These are phyloP conservation scores for Saccharomyces kudriavzevii DNA, from an alignment of 805 yeast genomes.

Conservation along the genomic window DNA sequence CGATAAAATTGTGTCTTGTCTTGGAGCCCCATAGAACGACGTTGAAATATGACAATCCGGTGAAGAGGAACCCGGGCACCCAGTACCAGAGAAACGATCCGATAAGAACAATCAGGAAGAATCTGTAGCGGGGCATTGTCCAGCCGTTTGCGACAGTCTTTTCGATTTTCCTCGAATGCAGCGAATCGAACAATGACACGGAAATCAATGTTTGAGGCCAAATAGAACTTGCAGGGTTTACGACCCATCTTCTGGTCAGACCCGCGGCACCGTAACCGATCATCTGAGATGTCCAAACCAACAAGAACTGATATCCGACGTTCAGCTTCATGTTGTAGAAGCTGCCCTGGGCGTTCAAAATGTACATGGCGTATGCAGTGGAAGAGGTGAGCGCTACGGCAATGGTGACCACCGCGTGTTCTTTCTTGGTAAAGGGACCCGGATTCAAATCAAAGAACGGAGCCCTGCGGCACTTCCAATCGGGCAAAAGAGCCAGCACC, in stretches of 20 bases:
- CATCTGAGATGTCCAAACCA: constrained; percentile 51
- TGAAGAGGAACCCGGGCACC: constrained; percentile 59
- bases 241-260: constrained; percentile 46
- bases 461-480: constrained; percentile 27
- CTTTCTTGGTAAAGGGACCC: constrained; percentile 46
- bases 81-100: constrained; percentile 51
- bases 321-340: constrained; percentile 41
- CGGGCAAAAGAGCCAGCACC: constrained; percentile 36
- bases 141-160: constrained; percentile 49
- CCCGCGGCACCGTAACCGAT: constrained; percentile 65
- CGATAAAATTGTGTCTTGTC: constrained; percentile 42
- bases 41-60: constrained; percentile 53
- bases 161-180: constrained; percentile 34
- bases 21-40: constrained; percentile 32
- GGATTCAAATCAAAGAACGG: constrained; percentile 40
- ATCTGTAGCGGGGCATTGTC: constrained; percentile 44
- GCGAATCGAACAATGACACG: constrained; percentile 47
- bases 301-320: constrained; percentile 40
- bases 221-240: constrained; percentile 50
- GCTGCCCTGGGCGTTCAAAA: constrained; percentile 41
- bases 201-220: constrained; percentile 61
- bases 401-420: constrained; percentile 43
- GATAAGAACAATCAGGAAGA: constrained; percentile 38
- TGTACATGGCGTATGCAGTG: constrained; percentile 51
- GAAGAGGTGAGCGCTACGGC: constrained; percentile 37